These are phyloP conservation scores for Aspergillus costaricaensis DNA, from an alignment of 2,329 filamentous ascomycete species.

Conservation along the genomic window DNA sequence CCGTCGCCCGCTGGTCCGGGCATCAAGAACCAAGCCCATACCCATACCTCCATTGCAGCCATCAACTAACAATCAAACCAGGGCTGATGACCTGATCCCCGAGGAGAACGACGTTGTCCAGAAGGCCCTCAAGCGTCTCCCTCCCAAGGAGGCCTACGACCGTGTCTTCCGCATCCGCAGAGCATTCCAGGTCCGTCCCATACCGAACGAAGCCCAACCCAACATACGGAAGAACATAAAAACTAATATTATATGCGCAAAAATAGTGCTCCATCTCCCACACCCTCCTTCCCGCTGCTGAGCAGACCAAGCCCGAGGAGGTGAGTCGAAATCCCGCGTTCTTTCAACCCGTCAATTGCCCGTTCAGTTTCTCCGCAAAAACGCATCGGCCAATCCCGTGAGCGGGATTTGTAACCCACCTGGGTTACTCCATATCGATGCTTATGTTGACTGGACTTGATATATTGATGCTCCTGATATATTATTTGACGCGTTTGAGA, in stretches of 20 bases:
- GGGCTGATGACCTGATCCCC: constrained; percentile 90
- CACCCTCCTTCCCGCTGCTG: constrained; percentile 62
- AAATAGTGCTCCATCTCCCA: constrained; percentile 66
- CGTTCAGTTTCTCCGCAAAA: constrained; percentile 29
- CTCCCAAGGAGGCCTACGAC: constrained; percentile 89
- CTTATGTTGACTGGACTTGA: not conserved
- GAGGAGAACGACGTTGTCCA: constrained; percentile 89
- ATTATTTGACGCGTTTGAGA: no score
- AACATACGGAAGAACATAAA: constrained; percentile 8
- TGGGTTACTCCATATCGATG: constrained; percentile 2
- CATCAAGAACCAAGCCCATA: constrained; percentile 3
- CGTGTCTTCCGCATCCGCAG: constrained; percentile 96
- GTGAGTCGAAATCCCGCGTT: constrained; percentile 48
- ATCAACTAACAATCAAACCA: constrained; percentile 44
- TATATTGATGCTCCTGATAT: no score
- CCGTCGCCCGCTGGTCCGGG: constrained; percentile 18
- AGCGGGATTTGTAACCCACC: constrained; percentile 38
- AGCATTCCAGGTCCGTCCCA: constrained; percentile 73
- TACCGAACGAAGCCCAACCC: not conserved
- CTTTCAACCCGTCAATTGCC: constrained; percentile 16
- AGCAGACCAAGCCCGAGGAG: constrained; percentile 69
- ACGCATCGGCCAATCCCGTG: constrained; percentile 38
- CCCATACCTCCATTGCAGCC: constrained; percentile 2
- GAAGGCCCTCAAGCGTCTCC: constrained; percentile 85
- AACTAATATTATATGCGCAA: constrained; percentile 23